Conservation (phyloP, 2,329 filamentous ascomycete genomes). For the Penicillium frequentans region DNA sequence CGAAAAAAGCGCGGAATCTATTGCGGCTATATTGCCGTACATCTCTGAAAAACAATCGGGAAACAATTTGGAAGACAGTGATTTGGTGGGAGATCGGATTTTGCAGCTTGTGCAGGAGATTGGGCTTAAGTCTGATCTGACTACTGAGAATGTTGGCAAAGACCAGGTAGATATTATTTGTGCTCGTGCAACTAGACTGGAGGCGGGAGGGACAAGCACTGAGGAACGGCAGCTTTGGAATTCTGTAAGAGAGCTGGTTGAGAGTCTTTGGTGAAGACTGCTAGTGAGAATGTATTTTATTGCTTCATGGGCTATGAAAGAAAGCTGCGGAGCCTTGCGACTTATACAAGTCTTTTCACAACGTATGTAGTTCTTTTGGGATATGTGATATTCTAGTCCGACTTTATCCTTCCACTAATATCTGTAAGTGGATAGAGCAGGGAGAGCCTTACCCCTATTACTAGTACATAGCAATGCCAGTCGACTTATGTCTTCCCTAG, state of each 20-base stretch:
- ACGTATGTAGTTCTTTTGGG: too few species aligned
- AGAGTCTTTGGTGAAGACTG: not conserved
- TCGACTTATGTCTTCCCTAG: too few species aligned
- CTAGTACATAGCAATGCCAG: too few species aligned
- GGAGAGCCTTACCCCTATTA: too few species aligned
- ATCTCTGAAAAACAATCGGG: not conserved
- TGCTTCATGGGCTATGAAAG: too few species aligned
- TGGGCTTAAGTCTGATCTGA: not conserved
- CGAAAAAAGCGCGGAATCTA: not conserved
- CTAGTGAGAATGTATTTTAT: too few species aligned
- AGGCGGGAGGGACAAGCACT: not conserved
- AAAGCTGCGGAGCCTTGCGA: too few species aligned
- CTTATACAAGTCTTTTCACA: too few species aligned
- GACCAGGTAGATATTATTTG: not conserved
- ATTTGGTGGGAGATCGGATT: not conserved
- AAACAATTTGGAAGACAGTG: not conserved
- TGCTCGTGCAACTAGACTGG: not conserved
- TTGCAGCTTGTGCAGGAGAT: not conserved
- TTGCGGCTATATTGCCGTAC: not conserved
- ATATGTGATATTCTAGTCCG: too few species aligned
- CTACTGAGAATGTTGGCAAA: not conserved
- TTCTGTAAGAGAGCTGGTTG: not conserved
- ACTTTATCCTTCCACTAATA: too few species aligned
- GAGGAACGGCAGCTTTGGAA: not conserved
- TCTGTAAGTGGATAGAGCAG: too few species aligned